These are phyloP conservation scores for Cajanus cajan DNA, from an alignment of 306 rosid species.

Conservation along the genomic window DNA sequence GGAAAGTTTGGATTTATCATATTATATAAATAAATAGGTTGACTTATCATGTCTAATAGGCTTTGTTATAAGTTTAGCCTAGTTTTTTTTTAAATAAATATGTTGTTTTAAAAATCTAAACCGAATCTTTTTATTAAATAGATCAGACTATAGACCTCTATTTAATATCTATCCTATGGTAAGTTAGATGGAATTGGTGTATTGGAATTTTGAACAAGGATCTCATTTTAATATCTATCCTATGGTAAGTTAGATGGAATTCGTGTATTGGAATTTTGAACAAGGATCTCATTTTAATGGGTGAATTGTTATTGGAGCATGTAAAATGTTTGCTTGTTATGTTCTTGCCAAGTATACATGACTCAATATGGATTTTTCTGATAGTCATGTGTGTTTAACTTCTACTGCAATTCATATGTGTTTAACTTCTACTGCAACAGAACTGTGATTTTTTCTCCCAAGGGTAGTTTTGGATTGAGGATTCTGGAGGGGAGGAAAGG, in stretches of 20 bases:
- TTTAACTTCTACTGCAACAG: background rate
- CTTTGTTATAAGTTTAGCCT: too few species aligned
- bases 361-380: background rate
- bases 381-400: background rate
- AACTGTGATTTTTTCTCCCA: background rate
- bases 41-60: too few species aligned
- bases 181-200: background rate
- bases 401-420: background rate
- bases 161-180: too few species aligned
- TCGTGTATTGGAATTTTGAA: constrained; percentile 3
- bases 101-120: too few species aligned
- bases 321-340: background rate
- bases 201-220: constrained; percentile 14
- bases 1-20: too few species aligned
- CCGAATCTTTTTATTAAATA: too few species aligned
- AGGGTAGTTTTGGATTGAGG: background rate
- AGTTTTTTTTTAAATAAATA: too few species aligned
- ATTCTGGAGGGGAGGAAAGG: background rate
- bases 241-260: background rate
- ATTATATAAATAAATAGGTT: too few species aligned
- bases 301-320: background rate
- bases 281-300: background rate
- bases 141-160: too few species aligned
- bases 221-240: too few species aligned
- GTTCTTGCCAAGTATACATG: background rate